phyloP scores from a whole-genome alignment of 345 rosid species.

The Raphanus sativus region DNA sequence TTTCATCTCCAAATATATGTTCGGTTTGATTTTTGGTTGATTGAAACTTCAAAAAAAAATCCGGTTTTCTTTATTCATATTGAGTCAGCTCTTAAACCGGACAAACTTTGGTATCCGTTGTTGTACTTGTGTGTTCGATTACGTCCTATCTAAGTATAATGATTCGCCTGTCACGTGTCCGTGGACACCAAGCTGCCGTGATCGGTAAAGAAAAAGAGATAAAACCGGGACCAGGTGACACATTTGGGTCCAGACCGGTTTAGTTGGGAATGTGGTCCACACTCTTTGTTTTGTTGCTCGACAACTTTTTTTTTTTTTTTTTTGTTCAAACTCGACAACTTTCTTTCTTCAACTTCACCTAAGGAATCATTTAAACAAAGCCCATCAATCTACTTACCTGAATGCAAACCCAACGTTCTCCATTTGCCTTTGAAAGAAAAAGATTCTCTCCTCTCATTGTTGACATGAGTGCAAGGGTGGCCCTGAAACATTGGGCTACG shows the following conservation, averaged over 20 bases:
- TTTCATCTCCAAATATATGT: not conserved
- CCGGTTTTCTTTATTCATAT: not conserved
- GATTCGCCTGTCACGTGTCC: conserved; percentile 18
- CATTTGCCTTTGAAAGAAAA: not conserved
- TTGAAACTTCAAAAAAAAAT: not conserved
- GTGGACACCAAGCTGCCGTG: conserved; percentile 2
- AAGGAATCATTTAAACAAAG: not conserved
- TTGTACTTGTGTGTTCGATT: conserved; percentile 9
- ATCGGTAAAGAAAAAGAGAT: conserved; percentile 14
- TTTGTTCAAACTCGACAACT: not conserved
- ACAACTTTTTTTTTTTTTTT: conserved; percentile 13
- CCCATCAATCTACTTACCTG: conserved; percentile 17
- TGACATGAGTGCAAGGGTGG: not conserved
- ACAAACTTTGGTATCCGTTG: not conserved
- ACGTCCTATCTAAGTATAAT: not conserved
- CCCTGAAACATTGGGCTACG: too few relatives aligned
- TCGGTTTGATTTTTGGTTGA: not conserved
- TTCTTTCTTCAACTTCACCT: conserved; percentile 26
- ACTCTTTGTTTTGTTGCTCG: not conserved
- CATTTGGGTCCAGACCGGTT: conserved; percentile 30
- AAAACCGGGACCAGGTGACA: conserved; percentile 23
- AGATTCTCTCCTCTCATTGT: not conserved
- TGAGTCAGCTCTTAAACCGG: conserved; percentile 6
- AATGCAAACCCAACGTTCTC: not conserved
- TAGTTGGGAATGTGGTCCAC: conserved; percentile 34